phyloP scores from a whole-genome alignment of 2,329 filamentous ascomycete species.

The Bipolaris sorokiniana region DNA sequence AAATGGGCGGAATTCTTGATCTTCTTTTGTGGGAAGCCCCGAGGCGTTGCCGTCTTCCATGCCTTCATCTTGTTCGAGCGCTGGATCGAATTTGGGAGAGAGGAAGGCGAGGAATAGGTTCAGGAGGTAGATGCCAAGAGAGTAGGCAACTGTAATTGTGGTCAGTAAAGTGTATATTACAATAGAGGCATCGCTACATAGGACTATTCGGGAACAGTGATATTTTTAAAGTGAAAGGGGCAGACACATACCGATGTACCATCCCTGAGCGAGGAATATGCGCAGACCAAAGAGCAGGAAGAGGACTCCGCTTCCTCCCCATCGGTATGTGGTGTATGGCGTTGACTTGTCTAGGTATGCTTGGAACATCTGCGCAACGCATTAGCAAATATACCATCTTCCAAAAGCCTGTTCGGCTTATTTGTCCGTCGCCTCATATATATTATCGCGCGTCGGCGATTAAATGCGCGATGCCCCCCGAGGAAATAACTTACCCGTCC shows the following conservation, averaged over 20 bases:
- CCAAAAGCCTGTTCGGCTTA: neutral
- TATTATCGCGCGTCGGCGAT: neutral
- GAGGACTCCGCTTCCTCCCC: slow-evolving; percentile 78
- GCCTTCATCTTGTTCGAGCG: slow-evolving; percentile 90
- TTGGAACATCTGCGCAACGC: slow-evolving; percentile 78
- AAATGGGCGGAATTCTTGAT: slow-evolving; percentile 97
- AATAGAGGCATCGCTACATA: neutral
- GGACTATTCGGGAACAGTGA: neutral
- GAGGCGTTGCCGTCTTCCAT: slow-evolving; percentile 87
- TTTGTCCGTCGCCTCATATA: neutral
- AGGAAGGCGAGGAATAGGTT: slow-evolving; percentile 99
- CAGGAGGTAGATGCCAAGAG: slow-evolving; percentile 96
- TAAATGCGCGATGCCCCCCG: slow-evolving; percentile 19
- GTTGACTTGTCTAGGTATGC: slow-evolving; percentile 91
- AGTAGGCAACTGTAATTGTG: slow-evolving; percentile 78
- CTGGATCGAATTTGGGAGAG: slow-evolving; percentile 97
- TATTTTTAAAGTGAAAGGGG: neutral
- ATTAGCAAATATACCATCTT: slow-evolving; percentile 21
- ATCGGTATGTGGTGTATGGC: slow-evolving; percentile 87
- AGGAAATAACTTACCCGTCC: slow-evolving; percentile 65
- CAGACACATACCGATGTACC: slow-evolving; percentile 85
- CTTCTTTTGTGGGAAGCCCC: slow-evolving; percentile 87
- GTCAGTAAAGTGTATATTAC: slow-evolving; percentile 9
- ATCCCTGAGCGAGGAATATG: slow-evolving; percentile 91
- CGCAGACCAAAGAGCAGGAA: slow-evolving; percentile 84